A percentile compares a stretch with the other conserved stretches of the same genome.
phyloP scores from a whole-genome alignment of 1,284 basidiomycete species.

The Trametes sp. region DNA sequence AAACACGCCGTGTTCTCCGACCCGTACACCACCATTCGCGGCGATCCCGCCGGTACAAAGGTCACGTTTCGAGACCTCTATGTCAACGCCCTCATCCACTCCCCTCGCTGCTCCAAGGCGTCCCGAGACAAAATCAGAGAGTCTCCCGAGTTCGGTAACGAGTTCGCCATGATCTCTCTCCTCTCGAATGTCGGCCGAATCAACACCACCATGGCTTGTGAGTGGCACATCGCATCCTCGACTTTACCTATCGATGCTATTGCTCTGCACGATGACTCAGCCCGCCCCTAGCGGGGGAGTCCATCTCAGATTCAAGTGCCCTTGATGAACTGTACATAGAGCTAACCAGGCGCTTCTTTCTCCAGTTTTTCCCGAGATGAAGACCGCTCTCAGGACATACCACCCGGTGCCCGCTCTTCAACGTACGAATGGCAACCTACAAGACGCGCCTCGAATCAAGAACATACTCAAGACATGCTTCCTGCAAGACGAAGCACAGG shows the following conservation, averaged over 20 bases:
- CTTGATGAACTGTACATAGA: slow-evolving; percentile 6
- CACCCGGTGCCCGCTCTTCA: slow-evolving; percentile 76
- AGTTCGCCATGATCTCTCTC: slow-evolving; percentile 86
- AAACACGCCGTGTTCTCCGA: slow-evolving; percentile 76
- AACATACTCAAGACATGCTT: slow-evolving; percentile 45
- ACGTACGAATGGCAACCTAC: slow-evolving; percentile 68
- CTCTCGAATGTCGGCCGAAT: slow-evolving; percentile 93
- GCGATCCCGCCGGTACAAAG: slow-evolving; percentile 57
- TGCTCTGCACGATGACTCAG: slow-evolving; percentile 8
- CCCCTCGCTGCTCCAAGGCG: slow-evolving; percentile 85
- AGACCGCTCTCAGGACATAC: slow-evolving; percentile 73
- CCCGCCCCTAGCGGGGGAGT: background rate
- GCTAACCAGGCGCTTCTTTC: slow-evolving; percentile 8
- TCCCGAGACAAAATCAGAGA: slow-evolving; percentile 87
- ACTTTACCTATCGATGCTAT: background rate
- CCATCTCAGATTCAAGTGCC: background rate
- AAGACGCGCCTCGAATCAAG: slow-evolving; percentile 75
- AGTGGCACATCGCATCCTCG: slow-evolving; percentile 39
- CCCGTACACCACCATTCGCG: slow-evolving; percentile 47
- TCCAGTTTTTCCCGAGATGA: slow-evolving; percentile 70
- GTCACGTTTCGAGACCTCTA: slow-evolving; percentile 88
- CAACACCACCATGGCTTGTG: slow-evolving; percentile 94
- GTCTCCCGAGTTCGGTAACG: slow-evolving; percentile 80
- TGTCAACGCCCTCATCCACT: slow-evolving; percentile 80
- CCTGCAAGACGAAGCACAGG: slow-evolving; percentile 36